Evolutionary conservation across 805 yeast genomes (phyloP).

Genomic region (Pichia insulana): DNA sequence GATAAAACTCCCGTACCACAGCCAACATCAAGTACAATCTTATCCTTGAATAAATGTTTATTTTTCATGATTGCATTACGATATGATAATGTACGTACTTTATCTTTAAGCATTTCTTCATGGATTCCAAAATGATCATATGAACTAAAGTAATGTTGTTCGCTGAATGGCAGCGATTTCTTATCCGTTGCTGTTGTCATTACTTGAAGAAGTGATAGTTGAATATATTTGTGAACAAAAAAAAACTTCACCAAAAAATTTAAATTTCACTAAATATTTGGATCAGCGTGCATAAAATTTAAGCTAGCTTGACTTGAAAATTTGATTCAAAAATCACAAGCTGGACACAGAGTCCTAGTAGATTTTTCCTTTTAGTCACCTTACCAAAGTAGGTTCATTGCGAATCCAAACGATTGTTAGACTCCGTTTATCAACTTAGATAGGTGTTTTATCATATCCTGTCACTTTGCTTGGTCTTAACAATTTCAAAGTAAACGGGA

Average conservation of each 20-base stretch:
- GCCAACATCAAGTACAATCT: slow-evolving; percentile 93
- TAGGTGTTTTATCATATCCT: too few relatives aligned
- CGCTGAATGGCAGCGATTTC: slow-evolving; percentile 53
- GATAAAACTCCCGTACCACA: slow-evolving; percentile 98
- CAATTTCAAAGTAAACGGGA: too few relatives aligned
- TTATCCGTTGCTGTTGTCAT: slow-evolving; percentile 51
- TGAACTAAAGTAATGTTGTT: slow-evolving; percentile 90
- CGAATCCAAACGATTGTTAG: too few relatives aligned
- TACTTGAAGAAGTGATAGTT: not conserved
- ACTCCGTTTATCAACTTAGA: too few relatives aligned
- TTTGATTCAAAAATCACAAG: too few relatives aligned
- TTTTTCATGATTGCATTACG: slow-evolving; percentile 88
- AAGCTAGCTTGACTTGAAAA: too few relatives aligned
- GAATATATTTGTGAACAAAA: not conserved
- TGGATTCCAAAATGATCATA: slow-evolving; percentile 97
- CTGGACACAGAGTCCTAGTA: too few relatives aligned
- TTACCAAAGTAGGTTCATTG: too few relatives aligned
- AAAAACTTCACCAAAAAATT: slow-evolving; percentile 29
- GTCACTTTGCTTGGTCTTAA: too few relatives aligned
- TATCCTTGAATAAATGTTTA: slow-evolving; percentile 81
- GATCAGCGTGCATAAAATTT: too few relatives aligned
- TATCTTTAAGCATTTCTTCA: slow-evolving; percentile 97
- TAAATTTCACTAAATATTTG: too few relatives aligned
- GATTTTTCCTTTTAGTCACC: too few relatives aligned
- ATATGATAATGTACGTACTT: slow-evolving; percentile 84